Conservation (phyloP, 305 asterid genomes). For the Fraxinus floribunda region DNA sequence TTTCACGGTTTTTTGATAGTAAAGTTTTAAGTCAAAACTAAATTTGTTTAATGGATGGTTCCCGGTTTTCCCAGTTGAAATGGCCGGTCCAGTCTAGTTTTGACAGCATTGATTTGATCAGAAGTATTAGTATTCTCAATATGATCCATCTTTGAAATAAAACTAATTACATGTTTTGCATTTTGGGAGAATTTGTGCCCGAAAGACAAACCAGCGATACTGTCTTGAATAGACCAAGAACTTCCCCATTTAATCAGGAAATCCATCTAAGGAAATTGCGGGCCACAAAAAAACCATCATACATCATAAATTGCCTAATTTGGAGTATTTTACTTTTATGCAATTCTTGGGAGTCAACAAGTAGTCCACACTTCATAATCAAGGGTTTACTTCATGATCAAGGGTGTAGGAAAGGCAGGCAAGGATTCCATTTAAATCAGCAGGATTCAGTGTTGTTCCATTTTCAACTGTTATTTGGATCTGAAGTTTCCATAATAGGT, state of each 20-base stretch:
- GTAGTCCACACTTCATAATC: neutral
- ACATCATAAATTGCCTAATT: neutral
- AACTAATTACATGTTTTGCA: neutral
- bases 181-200: neutral
- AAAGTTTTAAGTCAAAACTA: neutral
- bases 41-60: neutral
- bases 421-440: neutral
- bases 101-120: neutral
- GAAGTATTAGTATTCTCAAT: neutral
- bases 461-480: neutral
- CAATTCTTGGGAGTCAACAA: neutral
- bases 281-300: neutral
- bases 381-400: neutral
- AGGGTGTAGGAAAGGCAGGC: neutral
- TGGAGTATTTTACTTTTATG: neutral
- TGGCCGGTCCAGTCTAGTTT: neutral
- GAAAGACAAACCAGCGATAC: neutral
- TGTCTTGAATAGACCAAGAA: neutral
- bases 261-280: neutral
- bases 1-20: neutral
- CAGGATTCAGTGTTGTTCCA: neutral
- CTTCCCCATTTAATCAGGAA: neutral
- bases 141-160: neutral
- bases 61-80: neutral
- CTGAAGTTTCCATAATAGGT: neutral